phyloP scores from a whole-genome alignment of 495 filamentous ascomycete genomes.

The Talaromyces stipitatus region DNA sequence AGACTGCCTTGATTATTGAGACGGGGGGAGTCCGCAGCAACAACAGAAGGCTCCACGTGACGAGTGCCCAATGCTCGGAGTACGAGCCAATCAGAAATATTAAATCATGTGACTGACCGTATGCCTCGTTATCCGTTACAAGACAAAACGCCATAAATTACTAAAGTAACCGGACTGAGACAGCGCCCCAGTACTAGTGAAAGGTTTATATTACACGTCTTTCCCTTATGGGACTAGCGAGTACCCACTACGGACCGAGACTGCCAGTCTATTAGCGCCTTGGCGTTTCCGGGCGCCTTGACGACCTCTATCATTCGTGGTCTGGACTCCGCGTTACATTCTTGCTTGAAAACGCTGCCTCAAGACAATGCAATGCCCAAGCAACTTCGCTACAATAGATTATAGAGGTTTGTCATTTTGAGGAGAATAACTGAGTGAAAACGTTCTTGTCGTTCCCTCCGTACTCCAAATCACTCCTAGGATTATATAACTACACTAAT shows the following conservation, averaged over 20 bases:
- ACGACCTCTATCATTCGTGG: not conserved
- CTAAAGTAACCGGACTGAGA: not conserved
- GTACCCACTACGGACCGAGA: conserved; percentile 2
- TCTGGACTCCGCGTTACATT: not conserved
- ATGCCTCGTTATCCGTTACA: not conserved
- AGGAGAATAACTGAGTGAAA: too few species aligned
- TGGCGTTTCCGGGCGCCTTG: not conserved
- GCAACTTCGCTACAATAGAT: not conserved
- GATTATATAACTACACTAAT: too few species aligned
- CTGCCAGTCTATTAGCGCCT: not conserved
- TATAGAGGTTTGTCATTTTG: too few species aligned
- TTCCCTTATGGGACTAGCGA: not conserved
- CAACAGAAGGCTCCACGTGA: conserved; percentile 1
- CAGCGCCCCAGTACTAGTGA: not conserved
- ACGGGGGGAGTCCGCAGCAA: not conserved
- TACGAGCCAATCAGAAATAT: not conserved
- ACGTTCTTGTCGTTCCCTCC: too few species aligned
- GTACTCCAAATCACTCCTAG: too few species aligned
- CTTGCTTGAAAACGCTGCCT: too few species aligned
- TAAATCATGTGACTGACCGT: not conserved
- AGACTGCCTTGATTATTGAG: not conserved
- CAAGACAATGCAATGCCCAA: too few species aligned
- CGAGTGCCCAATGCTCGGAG: conserved; percentile 4
- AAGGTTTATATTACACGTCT: not conserved
- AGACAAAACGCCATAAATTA: not conserved